These are phyloP conservation scores for Boletales sp. DNA, from an alignment of 768 basidiomycete species.

Conservation along the genomic window DNA sequence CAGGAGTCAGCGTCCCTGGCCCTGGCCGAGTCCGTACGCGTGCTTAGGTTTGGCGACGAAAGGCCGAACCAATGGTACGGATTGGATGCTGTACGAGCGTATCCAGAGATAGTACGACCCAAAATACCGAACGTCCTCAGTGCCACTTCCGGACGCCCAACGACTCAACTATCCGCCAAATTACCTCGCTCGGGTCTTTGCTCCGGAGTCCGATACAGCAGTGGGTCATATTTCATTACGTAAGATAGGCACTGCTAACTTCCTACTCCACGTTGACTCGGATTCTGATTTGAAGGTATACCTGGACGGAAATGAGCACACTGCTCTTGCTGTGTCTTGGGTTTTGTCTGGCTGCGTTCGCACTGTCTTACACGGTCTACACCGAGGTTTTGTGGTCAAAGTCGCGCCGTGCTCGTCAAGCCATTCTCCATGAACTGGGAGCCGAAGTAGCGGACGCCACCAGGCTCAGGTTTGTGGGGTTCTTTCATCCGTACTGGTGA, in stretches of 20 bases:
- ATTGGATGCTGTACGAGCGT: too few species aligned
- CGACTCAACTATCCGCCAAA: neutral
- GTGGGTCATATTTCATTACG: neutral
- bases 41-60: too few species aligned
- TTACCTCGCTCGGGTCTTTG: neutral
- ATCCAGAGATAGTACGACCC: too few species aligned
- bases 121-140: too few species aligned
- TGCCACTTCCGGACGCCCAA: neutral
- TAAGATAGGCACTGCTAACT: neutral
- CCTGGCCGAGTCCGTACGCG: neutral
- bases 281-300: neutral
- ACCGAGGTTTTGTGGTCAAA: slow-evolving; percentile 19
- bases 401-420: slow-evolving; percentile 17
- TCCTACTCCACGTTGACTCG: too few species aligned
- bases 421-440: slow-evolving; percentile 20
- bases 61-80: too few species aligned
- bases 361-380: slow-evolving; percentile 24
- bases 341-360: slow-evolving; percentile 4
- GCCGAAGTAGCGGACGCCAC: neutral
- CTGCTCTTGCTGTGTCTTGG: slow-evolving; percentile 15
- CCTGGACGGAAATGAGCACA: slow-evolving; percentile 10
- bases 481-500: slow-evolving; percentile 97
- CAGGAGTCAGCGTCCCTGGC: neutral
- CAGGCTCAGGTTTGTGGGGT: slow-evolving; percentile 54
- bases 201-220: too few species aligned